A percentile compares a stretch with the other conserved stretches of the same genome.
Conservation (phyloP, 1,284 basidiomycete genomes). For the Ganoderma meredithae region DNA sequence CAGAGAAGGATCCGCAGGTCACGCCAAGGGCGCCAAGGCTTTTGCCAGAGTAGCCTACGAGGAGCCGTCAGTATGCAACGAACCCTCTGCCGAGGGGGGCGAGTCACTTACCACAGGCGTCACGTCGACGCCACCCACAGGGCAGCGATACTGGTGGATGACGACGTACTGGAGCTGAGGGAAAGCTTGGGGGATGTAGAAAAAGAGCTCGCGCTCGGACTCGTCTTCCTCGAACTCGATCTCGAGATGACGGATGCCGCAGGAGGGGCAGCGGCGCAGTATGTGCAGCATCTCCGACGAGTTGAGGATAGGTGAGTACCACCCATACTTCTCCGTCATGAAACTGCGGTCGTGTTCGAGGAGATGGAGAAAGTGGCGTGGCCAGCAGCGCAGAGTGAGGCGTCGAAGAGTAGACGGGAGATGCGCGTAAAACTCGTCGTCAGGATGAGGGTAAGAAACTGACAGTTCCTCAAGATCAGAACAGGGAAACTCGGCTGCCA, state of each 20-base stretch:
- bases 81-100: background rate
- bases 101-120: background rate
- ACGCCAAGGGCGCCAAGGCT: background rate
- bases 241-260: background rate
- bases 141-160: background rate
- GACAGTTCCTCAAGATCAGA: background rate
- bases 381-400: constrained; percentile 11
- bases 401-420: background rate
- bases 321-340: background rate
- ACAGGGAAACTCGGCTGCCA: background rate
- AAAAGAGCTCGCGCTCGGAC: background rate
- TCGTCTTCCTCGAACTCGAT: constrained; percentile 1
- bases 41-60: background rate
- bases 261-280: background rate
- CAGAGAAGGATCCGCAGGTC: background rate
- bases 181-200: background rate
- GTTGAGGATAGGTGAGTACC: constrained; percentile 7
- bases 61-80: background rate
- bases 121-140: background rate
- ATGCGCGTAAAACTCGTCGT: constrained; percentile 11
- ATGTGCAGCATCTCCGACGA: constrained; percentile 4
- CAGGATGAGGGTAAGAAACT: constrained; percentile 13
- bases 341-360: background rate
- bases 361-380: constrained; percentile 10
- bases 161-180: background rate